These are phyloP conservation scores for Talaromyces sp. DNA, from an alignment of 2,329 filamentous ascomycete species.

Conservation along the genomic window DNA sequence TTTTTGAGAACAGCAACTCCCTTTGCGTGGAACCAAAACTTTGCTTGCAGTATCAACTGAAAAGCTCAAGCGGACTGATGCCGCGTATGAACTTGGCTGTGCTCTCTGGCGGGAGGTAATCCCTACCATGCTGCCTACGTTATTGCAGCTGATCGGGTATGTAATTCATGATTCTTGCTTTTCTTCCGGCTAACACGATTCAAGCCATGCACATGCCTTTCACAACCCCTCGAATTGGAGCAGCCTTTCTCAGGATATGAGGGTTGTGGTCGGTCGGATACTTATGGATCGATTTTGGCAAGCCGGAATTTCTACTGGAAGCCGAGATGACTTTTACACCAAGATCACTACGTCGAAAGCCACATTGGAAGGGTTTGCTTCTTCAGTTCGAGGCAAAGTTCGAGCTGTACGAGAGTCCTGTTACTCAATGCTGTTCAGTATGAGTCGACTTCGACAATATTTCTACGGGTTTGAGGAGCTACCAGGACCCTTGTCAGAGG, in stretches of 20 bases:
- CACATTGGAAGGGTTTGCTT: slow-evolving; percentile 90
- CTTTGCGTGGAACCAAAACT: slow-evolving; percentile 82
- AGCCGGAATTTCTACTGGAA: slow-evolving; percentile 91
- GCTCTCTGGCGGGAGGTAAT: slow-evolving; percentile 82
- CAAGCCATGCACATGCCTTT: slow-evolving; percentile 81
- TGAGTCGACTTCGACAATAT: slow-evolving; percentile 79
- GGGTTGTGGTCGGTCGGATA: slow-evolving; percentile 72
- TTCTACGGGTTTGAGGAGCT: slow-evolving; percentile 91
- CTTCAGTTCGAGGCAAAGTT: slow-evolving; percentile 83
- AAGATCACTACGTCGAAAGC: slow-evolving; percentile 83
- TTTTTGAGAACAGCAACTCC: slow-evolving; percentile 56
- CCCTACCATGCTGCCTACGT: slow-evolving; percentile 75
- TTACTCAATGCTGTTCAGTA: slow-evolving; percentile 90
- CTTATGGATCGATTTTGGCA: slow-evolving; percentile 98
- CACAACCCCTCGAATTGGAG: slow-evolving; percentile 85
- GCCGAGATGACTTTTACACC: slow-evolving; percentile 94
- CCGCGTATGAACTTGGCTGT: slow-evolving; percentile 71
- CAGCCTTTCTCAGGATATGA: slow-evolving; percentile 71
- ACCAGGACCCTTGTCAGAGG: slow-evolving; percentile 75
- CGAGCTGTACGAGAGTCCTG: slow-evolving; percentile 87
- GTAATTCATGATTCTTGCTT: slow-evolving; percentile 14
- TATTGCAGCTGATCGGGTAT: slow-evolving; percentile 77
- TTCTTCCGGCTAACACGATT: slow-evolving; percentile 18
- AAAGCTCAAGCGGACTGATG: slow-evolving; percentile 70
- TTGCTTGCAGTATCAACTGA: slow-evolving; percentile 92